phyloP scores from a whole-genome alignment of 2,329 filamentous ascomycete species.

The Claviceps capensis region DNA sequence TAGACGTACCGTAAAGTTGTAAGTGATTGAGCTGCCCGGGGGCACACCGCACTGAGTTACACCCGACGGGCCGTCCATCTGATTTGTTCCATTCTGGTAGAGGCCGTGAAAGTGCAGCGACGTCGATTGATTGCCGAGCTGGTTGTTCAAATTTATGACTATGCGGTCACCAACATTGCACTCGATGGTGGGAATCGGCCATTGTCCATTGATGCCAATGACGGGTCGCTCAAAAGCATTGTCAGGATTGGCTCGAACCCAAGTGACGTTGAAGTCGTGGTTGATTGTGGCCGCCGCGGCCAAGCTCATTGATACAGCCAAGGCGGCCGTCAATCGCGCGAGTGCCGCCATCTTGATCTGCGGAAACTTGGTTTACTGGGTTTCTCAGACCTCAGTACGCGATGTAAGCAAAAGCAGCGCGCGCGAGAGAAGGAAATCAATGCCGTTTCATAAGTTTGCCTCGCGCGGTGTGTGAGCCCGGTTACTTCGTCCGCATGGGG shows the following conservation, averaged over 20 bases:
- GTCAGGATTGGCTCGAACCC: slow-evolving; percentile 62
- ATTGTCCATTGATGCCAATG: slow-evolving; percentile 65
- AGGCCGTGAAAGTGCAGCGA: slow-evolving; percentile 60
- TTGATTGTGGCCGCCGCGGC: slow-evolving; percentile 30
- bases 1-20: slow-evolving; percentile 48
- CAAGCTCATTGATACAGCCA: slow-evolving; percentile 9
- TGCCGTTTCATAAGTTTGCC: not conserved
- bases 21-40: slow-evolving; percentile 51
- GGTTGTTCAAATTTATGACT: slow-evolving; percentile 44
- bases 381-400: not conserved
- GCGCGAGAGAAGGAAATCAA: not conserved
- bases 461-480: not conserved
- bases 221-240: slow-evolving; percentile 47
- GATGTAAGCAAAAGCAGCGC: not conserved
- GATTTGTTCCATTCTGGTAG: slow-evolving; percentile 50
- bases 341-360: slow-evolving; percentile 8
- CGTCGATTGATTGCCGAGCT: slow-evolving; percentile 47
- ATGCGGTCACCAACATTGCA: slow-evolving; percentile 49
- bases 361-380: not conserved
- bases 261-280: slow-evolving; percentile 56
- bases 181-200: slow-evolving; percentile 57
- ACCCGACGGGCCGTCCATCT: slow-evolving; percentile 57
- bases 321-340: slow-evolving; percentile 5
- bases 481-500: not conserved
- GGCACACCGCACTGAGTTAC: slow-evolving; percentile 56